Percentiles rank a stretch among this genome's conserved stretches.
Conservation (phyloP, 2,329 filamentous ascomycete species). For the Beauveria medogensis region DNA sequence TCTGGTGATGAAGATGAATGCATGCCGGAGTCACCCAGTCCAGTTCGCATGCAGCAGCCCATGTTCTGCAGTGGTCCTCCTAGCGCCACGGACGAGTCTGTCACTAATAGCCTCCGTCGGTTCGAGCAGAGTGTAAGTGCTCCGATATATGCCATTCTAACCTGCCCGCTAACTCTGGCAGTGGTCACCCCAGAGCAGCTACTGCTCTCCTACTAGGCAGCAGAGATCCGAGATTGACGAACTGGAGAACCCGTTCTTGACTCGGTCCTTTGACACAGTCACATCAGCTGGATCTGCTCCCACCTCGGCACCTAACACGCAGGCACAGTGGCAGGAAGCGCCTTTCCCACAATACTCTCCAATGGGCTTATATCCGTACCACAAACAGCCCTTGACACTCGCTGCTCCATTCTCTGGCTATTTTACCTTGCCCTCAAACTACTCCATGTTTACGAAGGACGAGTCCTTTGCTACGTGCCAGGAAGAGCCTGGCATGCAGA, state of each 20-base stretch:
- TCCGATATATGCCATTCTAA: too few species aligned
- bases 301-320: neutral
- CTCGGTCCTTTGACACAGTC: slow-evolving; percentile 3
- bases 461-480: neutral
- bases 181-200: slow-evolving; percentile 9
- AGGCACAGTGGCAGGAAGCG: neutral
- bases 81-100: slow-evolving; percentile 1
- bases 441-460: neutral
- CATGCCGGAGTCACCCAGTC: slow-evolving; percentile 3
- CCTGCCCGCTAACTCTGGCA: neutral
- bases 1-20: neutral
- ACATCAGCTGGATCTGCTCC: neutral
- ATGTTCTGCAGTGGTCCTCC: neutral
- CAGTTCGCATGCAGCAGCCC: neutral
- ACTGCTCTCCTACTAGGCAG: neutral
- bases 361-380: neutral
- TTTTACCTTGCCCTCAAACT: neutral
- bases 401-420: neutral
- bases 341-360: neutral
- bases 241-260: slow-evolving; percentile 4
- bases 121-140: slow-evolving; percentile 7
- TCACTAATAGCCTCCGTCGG: neutral
- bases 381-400: neutral
- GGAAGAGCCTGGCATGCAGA: neutral
- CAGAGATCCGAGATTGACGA: slow-evolving; percentile 3